A percentile compares a stretch with the other conserved stretches of the same genome.
Conservation (phyloP, 768 basidiomycete species). For the Lanmaoa rubissima region DNA sequence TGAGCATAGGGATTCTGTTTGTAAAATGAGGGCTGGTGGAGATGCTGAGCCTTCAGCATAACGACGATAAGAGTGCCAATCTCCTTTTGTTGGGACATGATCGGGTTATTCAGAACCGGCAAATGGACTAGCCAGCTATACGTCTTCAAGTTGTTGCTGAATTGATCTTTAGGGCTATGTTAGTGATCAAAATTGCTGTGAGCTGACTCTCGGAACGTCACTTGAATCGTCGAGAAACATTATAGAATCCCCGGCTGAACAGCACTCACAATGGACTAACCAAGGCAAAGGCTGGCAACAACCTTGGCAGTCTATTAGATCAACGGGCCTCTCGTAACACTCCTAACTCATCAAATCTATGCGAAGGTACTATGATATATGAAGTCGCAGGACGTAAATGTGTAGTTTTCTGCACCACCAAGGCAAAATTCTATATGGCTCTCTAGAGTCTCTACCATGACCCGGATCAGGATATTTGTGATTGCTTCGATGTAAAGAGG, state of each 20-base stretch:
- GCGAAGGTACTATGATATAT: neutral
- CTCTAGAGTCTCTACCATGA: too few relatives aligned
- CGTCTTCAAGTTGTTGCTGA: neutral
- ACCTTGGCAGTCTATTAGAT: too few relatives aligned
- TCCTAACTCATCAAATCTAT: neutral
- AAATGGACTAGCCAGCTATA: neutral
- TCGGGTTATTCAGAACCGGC: neutral
- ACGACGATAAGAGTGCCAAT: slow-evolving; percentile 85
- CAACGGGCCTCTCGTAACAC: neutral
- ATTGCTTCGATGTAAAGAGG: slow-evolving; percentile 30
- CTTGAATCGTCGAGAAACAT: neutral
- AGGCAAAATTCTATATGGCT: neutral
- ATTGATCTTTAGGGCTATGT: neutral
- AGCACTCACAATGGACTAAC: too few relatives aligned
- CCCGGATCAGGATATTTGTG: neutral
- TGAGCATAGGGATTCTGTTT: slow-evolving; percentile 90
- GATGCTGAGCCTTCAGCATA: slow-evolving; percentile 79
- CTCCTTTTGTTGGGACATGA: slow-evolving; percentile 39
- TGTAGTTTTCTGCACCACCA: neutral
- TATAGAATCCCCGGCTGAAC: too few relatives aligned
- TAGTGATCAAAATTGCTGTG: neutral
- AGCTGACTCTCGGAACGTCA: too few relatives aligned
- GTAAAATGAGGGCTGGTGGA: slow-evolving; percentile 83
- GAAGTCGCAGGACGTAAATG: too few relatives aligned
- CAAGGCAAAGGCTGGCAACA: neutral